These are phyloP conservation scores for Boletus pseudo-olivaceus DNA, from an alignment of 768 basidiomycete genomes.

Conservation along the genomic window DNA sequence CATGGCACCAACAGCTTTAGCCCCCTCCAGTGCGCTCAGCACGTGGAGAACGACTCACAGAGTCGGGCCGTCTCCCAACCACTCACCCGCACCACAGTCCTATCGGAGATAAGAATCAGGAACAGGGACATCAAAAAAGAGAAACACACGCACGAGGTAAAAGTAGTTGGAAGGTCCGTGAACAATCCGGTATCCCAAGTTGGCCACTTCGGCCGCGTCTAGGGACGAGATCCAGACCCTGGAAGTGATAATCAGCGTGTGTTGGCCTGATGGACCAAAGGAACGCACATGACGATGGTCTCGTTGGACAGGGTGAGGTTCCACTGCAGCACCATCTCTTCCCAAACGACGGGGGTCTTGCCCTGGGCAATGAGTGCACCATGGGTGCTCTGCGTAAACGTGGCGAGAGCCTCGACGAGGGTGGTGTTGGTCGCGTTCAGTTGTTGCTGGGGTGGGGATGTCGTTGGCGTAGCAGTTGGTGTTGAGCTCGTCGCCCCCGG, in stretches of 20 bases:
- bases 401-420: conserved; percentile 59
- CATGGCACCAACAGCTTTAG: background rate
- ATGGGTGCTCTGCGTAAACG: conserved; percentile 62
- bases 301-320: conserved; percentile 40
- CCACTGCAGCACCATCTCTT: conserved; percentile 51
- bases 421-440: conserved; percentile 50
- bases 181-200: conserved; percentile 41
- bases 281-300: conserved; percentile 38
- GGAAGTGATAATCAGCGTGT: background rate
- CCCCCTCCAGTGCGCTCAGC: background rate
- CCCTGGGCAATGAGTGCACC: conserved; percentile 47
- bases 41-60: conserved; percentile 22
- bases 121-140: background rate
- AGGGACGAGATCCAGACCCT: conserved; percentile 48
- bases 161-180: conserved; percentile 52
- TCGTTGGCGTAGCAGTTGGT: conserved; percentile 63
- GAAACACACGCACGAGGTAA: conserved; percentile 37
- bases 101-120: conserved; percentile 8
- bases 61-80: conserved; percentile 37
- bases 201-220: conserved; percentile 37
- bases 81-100: conserved; percentile 49
- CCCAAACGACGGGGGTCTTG: conserved; percentile 82
- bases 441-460: conserved; percentile 49
- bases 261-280: background rate
- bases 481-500: conserved; percentile 84